Percentiles rank a stretch among this genome's conserved stretches.
These are phyloP conservation scores for Nemania sp. DNA, from an alignment of 2,329 filamentous ascomycete species.

Conservation along the genomic window DNA sequence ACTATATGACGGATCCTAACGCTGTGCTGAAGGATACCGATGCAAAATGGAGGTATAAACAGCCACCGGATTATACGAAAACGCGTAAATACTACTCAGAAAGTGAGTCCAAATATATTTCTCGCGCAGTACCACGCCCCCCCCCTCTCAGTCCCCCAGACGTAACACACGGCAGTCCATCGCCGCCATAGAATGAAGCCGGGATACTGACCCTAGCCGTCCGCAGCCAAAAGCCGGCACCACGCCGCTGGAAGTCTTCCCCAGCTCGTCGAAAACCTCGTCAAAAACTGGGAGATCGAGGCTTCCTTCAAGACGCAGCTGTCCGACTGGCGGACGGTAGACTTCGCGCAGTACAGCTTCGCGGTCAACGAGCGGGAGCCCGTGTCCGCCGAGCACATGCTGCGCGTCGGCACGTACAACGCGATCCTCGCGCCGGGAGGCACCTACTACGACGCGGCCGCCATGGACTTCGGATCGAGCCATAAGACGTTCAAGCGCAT, in stretches of 20 bases:
- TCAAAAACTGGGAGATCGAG: slow-evolving; percentile 80
- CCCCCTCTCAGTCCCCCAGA: not conserved
- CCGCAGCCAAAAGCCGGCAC: slow-evolving; percentile 65
- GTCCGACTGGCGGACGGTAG: slow-evolving; percentile 74
- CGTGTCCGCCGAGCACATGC: slow-evolving; percentile 72
- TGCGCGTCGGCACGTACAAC: slow-evolving; percentile 76
- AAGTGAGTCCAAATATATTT: slow-evolving; percentile 58
- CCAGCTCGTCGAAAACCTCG: slow-evolving; percentile 74
- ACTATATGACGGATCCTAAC: slow-evolving; percentile 43
- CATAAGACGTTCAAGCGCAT: slow-evolving; percentile 79
- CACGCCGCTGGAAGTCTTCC: slow-evolving; percentile 69
- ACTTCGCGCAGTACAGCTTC: slow-evolving; percentile 70
- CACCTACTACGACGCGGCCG: slow-evolving; percentile 72
- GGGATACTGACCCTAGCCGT: not conserved
- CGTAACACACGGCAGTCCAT: not conserved
- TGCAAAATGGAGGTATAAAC: slow-evolving; percentile 70
- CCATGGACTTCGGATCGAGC: slow-evolving; percentile 71
- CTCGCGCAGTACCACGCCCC: not conserved
- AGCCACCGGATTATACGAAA: slow-evolving; percentile 72
- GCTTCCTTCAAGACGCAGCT: slow-evolving; percentile 74
- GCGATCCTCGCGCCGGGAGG: slow-evolving; percentile 70
- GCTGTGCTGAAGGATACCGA: slow-evolving; percentile 56
- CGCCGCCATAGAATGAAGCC: no score
- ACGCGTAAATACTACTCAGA: slow-evolving; percentile 70
- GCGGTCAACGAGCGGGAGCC: slow-evolving; percentile 71